Percentiles rank a stretch among this genome's conserved stretches.
phyloP scores from a whole-genome alignment of 2,329 filamentous ascomycete genomes.

The Xylaria sp. region DNA sequence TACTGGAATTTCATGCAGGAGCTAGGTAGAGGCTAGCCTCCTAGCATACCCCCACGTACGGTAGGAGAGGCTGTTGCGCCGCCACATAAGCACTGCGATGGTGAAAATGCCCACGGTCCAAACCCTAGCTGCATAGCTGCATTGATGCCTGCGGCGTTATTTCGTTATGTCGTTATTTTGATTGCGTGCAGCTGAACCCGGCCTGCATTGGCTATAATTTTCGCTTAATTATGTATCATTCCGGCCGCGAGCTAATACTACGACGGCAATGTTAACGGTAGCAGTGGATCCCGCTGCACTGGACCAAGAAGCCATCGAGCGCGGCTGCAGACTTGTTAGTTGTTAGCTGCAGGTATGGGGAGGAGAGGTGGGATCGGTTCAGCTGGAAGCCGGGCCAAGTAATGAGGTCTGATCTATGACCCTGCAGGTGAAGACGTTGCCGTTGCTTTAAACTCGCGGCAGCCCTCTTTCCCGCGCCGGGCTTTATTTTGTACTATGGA shows the following conservation, averaged over 20 bases:
- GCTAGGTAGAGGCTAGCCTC: background rate
- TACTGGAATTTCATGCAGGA: background rate
- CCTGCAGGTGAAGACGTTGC: slow-evolving; percentile 24
- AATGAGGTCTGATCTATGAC: background rate
- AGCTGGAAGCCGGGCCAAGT: slow-evolving; percentile 21
- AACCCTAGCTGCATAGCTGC: slow-evolving; percentile 10
- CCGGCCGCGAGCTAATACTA: background rate
- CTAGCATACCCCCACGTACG: too few relatives aligned
- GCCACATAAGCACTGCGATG: slow-evolving; percentile 19
- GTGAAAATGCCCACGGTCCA: background rate
- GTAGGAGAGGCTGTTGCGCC: background rate
- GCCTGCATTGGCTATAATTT: slow-evolving; percentile 5
- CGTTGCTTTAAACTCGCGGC: slow-evolving; percentile 25
- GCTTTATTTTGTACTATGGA: slow-evolving; percentile 11
- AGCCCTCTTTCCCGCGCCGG: slow-evolving; percentile 17
- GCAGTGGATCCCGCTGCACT: slow-evolving; percentile 23
- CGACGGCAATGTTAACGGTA: slow-evolving; percentile 3
- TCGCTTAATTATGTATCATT: slow-evolving; percentile 16
- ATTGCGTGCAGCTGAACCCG: slow-evolving; percentile 12
- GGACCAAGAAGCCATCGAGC: slow-evolving; percentile 17
- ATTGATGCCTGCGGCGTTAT: slow-evolving; percentile 4
- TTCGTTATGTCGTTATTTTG: background rate
- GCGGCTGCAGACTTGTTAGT: slow-evolving; percentile 4
- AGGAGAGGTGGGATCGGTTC: slow-evolving; percentile 11
- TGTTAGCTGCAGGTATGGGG: slow-evolving; percentile 28